These are phyloP conservation scores for Eimeria maxima DNA, from an alignment of 169 alveolate genomes.

Conservation along the genomic window DNA sequence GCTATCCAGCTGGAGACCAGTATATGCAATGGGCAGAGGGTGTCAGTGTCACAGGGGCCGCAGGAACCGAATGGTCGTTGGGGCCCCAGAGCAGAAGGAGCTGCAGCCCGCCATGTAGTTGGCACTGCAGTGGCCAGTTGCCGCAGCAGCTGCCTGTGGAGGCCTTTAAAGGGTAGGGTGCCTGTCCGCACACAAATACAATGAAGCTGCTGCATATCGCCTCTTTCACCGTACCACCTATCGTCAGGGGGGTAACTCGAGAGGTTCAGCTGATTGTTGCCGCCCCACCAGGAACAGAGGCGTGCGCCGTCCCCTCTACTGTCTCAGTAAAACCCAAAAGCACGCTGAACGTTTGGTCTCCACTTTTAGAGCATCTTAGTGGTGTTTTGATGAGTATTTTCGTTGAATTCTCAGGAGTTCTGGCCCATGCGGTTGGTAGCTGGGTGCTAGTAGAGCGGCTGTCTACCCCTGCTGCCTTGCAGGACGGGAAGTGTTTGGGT, in stretches of 20 bases:
- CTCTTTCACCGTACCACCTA: not conserved
- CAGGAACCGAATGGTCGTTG: not conserved
- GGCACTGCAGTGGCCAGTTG: constrained; percentile 77
- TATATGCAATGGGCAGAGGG: not conserved
- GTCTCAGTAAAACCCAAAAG: not conserved
- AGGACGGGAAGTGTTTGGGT: constrained; percentile 69
- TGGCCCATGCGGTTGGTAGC: constrained; percentile 75
- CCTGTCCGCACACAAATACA: not conserved
- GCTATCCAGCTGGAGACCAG: not conserved
- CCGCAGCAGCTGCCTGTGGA: constrained; percentile 81
- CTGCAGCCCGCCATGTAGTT: constrained; percentile 73
- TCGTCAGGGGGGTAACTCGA: not conserved
- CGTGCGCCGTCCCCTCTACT: not conserved
- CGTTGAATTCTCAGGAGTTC: constrained; percentile 21
- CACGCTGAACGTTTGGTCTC: not conserved
- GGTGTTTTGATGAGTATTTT: not conserved
- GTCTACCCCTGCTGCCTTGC: constrained; percentile 55
- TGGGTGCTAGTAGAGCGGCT: constrained; percentile 76
- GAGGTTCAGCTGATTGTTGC: too few species aligned
- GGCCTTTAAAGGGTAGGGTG: constrained; percentile 73
- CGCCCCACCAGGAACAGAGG: not conserved
- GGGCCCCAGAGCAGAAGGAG: constrained; percentile 17
- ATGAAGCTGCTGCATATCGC: not conserved
- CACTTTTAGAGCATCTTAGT: not conserved
- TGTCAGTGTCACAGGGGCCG: constrained; percentile 6